Percentiles rank a stretch among this genome's conserved stretches.
These are phyloP conservation scores for Viola odorata DNA, from an alignment of 345 rosid genomes.

Conservation along the genomic window DNA sequence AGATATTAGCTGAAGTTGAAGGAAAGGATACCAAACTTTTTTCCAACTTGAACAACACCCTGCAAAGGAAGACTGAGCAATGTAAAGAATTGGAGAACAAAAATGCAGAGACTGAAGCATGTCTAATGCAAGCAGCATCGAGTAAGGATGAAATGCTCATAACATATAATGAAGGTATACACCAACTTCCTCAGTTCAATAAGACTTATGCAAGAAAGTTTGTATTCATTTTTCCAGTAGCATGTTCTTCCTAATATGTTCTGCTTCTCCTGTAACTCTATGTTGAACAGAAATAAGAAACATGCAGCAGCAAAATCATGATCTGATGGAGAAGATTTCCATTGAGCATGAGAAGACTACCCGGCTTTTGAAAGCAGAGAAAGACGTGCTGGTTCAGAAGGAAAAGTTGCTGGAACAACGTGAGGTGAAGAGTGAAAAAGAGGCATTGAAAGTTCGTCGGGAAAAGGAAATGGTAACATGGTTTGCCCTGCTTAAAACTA, in stretches of 20 bases:
- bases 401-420: slow-evolving; percentile 43
- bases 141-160: slow-evolving; percentile 37
- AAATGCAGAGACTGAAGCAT: slow-evolving; percentile 23
- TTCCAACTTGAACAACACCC: slow-evolving; percentile 31
- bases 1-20: slow-evolving; percentile 40
- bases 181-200: neutral
- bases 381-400: slow-evolving; percentile 28
- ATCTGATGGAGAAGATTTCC: slow-evolving; percentile 32
- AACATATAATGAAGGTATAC: slow-evolving; percentile 50
- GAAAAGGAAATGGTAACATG: slow-evolving; percentile 47
- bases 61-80: slow-evolving; percentile 32
- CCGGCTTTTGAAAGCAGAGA: slow-evolving; percentile 28
- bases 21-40: slow-evolving; percentile 36
- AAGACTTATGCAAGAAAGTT: neutral
- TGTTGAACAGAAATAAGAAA: slow-evolving; percentile 22
- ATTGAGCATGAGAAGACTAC: slow-evolving; percentile 38
- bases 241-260: neutral
- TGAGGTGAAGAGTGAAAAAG: slow-evolving; percentile 42
- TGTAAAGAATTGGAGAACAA: slow-evolving; percentile 41
- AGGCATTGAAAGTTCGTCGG: slow-evolving; percentile 34
- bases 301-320: slow-evolving; percentile 36
- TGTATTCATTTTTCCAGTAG: neutral
- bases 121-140: slow-evolving; percentile 18
- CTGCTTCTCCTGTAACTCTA: neutral
- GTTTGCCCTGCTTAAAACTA: neutral